Percentiles rank a stretch among this genome's conserved stretches.
Conservation (phyloP, 1,284 basidiomycete genomes). For the Paramarasmius palmivorus region DNA sequence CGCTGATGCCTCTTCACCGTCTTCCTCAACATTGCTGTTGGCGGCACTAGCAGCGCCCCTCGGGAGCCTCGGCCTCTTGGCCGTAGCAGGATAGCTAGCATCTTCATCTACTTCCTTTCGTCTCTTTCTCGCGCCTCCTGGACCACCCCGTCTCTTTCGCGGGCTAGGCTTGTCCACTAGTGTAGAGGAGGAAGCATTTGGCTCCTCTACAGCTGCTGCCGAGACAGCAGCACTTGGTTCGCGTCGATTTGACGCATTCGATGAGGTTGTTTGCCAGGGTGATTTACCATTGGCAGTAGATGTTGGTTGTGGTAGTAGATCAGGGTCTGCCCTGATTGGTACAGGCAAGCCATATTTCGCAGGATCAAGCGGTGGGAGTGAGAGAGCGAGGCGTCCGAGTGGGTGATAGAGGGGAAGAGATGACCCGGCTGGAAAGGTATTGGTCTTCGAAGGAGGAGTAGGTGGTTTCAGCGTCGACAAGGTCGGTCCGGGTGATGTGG, state of each 20-base stretch:
- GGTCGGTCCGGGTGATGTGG: slow-evolving; percentile 12
- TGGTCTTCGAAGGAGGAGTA: slow-evolving; percentile 19
- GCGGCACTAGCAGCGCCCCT: background rate
- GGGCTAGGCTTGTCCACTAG: slow-evolving; percentile 12
- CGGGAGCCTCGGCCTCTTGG: slow-evolving; percentile 20
- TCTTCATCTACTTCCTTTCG: slow-evolving; percentile 7
- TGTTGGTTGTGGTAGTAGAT: slow-evolving; percentile 28
- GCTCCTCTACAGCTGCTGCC: background rate
- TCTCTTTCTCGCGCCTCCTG: slow-evolving; percentile 7
- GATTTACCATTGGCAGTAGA: slow-evolving; percentile 24
- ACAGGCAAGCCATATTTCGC: slow-evolving; percentile 51
- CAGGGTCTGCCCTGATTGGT: slow-evolving; percentile 31
- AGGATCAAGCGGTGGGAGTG: slow-evolving; percentile 66
- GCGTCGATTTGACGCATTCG: slow-evolving; percentile 19
- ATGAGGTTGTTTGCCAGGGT: slow-evolving; percentile 20
- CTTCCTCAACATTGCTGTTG: background rate
- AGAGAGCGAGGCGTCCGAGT: slow-evolving; percentile 60
- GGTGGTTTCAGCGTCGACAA: slow-evolving; percentile 19
- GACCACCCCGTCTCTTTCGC: slow-evolving; percentile 12
- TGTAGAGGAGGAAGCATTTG: slow-evolving; percentile 3
- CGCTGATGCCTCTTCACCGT: background rate
- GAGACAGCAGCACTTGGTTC: slow-evolving; percentile 9
- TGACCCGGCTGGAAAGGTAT: slow-evolving; percentile 31
- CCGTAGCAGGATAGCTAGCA: slow-evolving; percentile 43
- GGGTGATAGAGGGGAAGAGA: slow-evolving; percentile 73